Evolutionary conservation across 257 asterid genomes (phyloP).

Genomic region (Nicotiana benthamiana): DNA sequence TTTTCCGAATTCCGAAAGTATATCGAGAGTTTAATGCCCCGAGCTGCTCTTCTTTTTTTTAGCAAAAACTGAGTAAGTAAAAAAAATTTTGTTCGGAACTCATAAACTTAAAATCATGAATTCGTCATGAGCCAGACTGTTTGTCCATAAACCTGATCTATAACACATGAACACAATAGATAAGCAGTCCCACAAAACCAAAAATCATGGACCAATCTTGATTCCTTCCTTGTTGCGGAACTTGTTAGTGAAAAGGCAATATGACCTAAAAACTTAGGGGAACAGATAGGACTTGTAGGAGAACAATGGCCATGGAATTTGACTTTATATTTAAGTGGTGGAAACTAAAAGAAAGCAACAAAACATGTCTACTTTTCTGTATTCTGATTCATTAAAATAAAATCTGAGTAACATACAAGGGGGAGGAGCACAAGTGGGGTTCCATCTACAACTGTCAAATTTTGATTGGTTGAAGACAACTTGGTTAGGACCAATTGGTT

Average conservation of each 20-base stretch:
- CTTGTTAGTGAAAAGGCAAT: conserved; percentile 17
- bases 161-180: not conserved
- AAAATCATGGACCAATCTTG: not conserved
- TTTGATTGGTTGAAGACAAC: not conserved
- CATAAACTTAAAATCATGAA: no score
- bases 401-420: not conserved
- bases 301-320: conserved; percentile 25
- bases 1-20: no score
- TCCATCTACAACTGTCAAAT: not conserved
- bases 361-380: conserved; percentile 23
- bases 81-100: no score
- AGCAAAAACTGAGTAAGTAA: no score
- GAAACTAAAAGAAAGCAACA: conserved; percentile 45
- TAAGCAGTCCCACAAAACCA: conserved; percentile 4
- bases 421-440: not conserved
- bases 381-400: not conserved
- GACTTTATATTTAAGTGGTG: conserved; percentile 43
- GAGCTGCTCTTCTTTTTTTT: no score
- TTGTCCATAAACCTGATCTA: not conserved
- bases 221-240: not conserved
- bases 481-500: not conserved
- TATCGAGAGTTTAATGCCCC: no score
- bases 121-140: rapidly evolving
- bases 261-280: conserved; percentile 15
- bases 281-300: conserved; percentile 36